Base-by-base conservation (phyloP, 257 asterid species). In the Solanum etuberosum region DNA sequence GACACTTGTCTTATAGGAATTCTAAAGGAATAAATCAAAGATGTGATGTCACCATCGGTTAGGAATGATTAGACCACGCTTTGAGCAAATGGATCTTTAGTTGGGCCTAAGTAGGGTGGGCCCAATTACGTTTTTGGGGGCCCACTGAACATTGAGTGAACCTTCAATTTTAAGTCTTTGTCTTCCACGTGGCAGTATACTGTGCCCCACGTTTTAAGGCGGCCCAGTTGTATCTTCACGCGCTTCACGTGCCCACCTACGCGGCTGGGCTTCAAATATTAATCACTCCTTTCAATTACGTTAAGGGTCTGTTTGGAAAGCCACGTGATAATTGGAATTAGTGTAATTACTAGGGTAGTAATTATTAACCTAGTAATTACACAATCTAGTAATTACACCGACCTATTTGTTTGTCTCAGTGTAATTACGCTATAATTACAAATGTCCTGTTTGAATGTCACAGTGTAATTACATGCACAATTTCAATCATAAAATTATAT, bases 1-100 rank as follows among this genome's bases (percentile, higher is more conserved):
- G n/a, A 51, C 23, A 48, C 21, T 2, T 3, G 2, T 0, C 9
- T 3, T 38, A n/a, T n/a, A n/a, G n/a, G n/a, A n/a, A n/a, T n/a
- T 34, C 34, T 32, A 32, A 32, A 34, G 5, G 25, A 54, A 51
- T 20, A 54, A 48, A 48, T 48, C 59, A 48, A 48, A 48, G 21
- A 48, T 15, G 59, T 48, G 65, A 8, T 20, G 65, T 54, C 65
- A 54, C 65, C 25, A 54, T 54, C 65, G 25, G 25, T 54, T 20
- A 7, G 65, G 65, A 20, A 54, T 25, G 65, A 20, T 54, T 54
- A 54, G 25, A 54, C 25, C 25, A 20, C 65, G 65, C 11, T 7
- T 54, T 20, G 63, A 2, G n/a, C 63, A 54, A 54, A 54, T 54
- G 63, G 63, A 54, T 20, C 63, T 54, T 54, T 18, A 54, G 25